Evolutionary conservation across 345 rosid genomes (phyloP), one percentile per base, ranked within the genome.

Genomic region (Pistacia integerrima): DNA sequence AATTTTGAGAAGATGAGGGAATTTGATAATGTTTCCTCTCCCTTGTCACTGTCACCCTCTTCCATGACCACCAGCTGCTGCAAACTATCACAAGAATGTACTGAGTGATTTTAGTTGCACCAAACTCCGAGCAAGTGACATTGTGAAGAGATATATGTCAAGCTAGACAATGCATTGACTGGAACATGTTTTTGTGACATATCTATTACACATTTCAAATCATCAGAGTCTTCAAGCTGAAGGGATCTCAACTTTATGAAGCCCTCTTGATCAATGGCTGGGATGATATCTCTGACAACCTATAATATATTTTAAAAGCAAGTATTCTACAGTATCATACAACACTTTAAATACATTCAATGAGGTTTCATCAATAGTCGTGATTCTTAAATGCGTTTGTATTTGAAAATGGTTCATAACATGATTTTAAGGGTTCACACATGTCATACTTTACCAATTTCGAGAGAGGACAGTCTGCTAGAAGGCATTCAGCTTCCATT

Each of bases 181-280:
- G 57, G 56, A 35, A 68, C 38, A 8, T 55, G 10, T 11, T 68
- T 1, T 9, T 48, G 28, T 36, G 60, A 5, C 13, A 73, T 22
- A 44, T 61, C 59, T 14, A 75, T 11, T 2, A 75, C 56, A 58
- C 78, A 75, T 55, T 38, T 64, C 78, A 75, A 41, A 6, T 36
- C 64, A 30, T 8, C 25, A 16, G 41, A 75, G 3, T 25, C 38
- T 14, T 18, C 1, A 38, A 67, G 35, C 13, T 38, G 8, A 33
- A 67, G 78, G 28, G 1, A 54, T 17, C 10, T 22, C 61, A 69
- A 11, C 17, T 25, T 20, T 12, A 51, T 30, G 5, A 69, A 30
- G n/a, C 73, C 73, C 10, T 17, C 44, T 30, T 22, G 17, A 51
- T n/a, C 41, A 13, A 69, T 52, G 18, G 2, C 1, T 13, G 73